phyloP scores from a whole-genome alignment of 345 rosid species.

The Populus euphratica region DNA sequence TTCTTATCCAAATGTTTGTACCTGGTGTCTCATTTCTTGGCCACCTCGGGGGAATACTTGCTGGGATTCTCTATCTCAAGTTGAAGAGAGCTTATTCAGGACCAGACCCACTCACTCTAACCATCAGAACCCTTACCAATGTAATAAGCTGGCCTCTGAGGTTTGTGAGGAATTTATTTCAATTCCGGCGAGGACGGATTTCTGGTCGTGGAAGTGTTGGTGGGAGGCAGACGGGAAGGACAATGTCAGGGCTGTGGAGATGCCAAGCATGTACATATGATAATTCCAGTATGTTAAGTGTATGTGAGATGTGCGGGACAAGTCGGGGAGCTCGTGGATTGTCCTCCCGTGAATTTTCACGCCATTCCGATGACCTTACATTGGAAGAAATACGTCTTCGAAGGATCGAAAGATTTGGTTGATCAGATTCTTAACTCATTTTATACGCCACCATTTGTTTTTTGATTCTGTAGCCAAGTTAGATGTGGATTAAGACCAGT shows the following conservation, averaged over 20 bases:
- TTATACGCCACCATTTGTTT: no score
- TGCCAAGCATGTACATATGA: constrained; percentile 87
- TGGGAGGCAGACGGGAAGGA: constrained; percentile 39
- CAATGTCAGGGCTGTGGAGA: constrained; percentile 57
- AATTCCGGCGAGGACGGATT: constrained; percentile 38
- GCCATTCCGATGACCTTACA: constrained; percentile 37
- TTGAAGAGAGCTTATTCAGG: constrained; percentile 54
- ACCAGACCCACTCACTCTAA: constrained; percentile 47
- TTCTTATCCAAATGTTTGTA: constrained; percentile 83
- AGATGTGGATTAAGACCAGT: no score
- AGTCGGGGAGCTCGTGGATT: constrained; percentile 36
- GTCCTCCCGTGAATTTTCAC: constrained; percentile 22
- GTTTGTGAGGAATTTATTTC: constrained; percentile 37
- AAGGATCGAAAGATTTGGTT: constrained; percentile 78
- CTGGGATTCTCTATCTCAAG: constrained; percentile 73
- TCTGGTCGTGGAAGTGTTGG: constrained; percentile 76
- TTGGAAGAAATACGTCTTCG: constrained; percentile 74
- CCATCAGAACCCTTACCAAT: constrained; percentile 39
- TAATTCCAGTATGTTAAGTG: constrained; percentile 51
- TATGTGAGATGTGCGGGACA: constrained; percentile 88
- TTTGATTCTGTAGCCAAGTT: no score
- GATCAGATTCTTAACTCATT: constrained; percentile 3
- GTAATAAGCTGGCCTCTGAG: constrained; percentile 60
- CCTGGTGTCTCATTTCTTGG: constrained; percentile 90
- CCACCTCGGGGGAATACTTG: constrained; percentile 93